Evolutionary conservation across 163 green algal species (phyloP), one percentile per base, ranked within the genome.

Genomic region (Trebouxiophyceae sp.): DNA sequence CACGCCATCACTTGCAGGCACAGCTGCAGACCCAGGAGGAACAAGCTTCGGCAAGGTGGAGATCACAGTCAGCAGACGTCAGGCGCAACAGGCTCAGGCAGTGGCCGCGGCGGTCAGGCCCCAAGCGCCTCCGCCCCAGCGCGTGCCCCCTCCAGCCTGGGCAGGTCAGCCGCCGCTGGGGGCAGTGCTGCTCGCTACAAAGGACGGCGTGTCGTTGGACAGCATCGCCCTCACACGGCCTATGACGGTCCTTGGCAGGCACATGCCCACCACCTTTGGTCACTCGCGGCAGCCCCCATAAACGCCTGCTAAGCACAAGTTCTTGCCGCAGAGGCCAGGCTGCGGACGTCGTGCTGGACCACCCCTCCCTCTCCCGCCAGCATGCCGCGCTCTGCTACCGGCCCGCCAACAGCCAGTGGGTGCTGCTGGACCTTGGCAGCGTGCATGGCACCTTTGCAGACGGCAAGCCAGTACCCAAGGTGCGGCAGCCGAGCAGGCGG

Each of bases 321-420:
- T 58, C 12, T 2, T 54, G 26, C 20, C 62, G 65, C 57, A 74
- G 70, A 54, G 44, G 31, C 24, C 45, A 57, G 31, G 59, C 29
- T 29, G 73, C 70, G 29, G 70, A 84, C 56, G 71, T 84, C 60
- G 65, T 81, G n/a, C 56, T 78, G 57, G 77, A 84, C 26, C 77
- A 84, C 55, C 62, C 68, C 19, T 78, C 68, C 34, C 54, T 84
- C 22, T 75, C 61, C 28, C 68, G 77, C 8, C 74, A 79, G 65
- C 77, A 84, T 66, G 77, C 77, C n/a, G 60, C 65, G n/a, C 4
- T 80, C 22, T 77, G 74, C 57, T 80, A 72, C 59, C 34, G 71
- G 20, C n/a, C 22, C 20, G 29, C 31, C 4, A 60, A 33, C 0
- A 58, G 55, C n/a, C 26, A 46, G 16, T 81, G 74, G 65, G 20